Percentiles rank a stretch among this genome's conserved stretches.
Evolutionary conservation across 2,329 filamentous ascomycete genomes (phyloP).

Genomic region (Trichothecium sympodiale): DNA sequence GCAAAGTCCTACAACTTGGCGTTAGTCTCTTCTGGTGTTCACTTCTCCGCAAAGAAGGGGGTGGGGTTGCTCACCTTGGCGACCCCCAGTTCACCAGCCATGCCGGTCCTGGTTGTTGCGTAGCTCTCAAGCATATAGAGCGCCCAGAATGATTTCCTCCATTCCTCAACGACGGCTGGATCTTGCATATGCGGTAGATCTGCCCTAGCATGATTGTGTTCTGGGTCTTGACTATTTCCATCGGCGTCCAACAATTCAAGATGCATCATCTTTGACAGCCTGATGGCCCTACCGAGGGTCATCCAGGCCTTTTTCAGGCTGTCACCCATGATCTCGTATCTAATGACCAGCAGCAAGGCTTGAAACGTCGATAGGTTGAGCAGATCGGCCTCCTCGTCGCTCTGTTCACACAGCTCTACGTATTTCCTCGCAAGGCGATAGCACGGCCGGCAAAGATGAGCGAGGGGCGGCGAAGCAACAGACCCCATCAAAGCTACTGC

Average conservation of each 20-base stretch:
- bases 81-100: not conserved
- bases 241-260: not conserved
- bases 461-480: no score
- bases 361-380: not conserved
- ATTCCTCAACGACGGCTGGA: not conserved
- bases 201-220: not conserved
- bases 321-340: not conserved
- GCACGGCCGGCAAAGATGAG: no score
- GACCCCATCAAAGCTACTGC: no score
- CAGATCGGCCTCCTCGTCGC: no score
- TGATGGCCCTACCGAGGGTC: not conserved
- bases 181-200: not conserved
- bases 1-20: no score
- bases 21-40: no score
- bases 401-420: no score
- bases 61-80: no score
- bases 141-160: not conserved
- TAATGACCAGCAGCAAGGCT: not conserved
- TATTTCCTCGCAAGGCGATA: no score
- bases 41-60: no score
- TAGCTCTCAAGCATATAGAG: conserved; percentile 1
- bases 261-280: conserved; percentile 1
- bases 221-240: not conserved
- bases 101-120: not conserved
- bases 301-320: not conserved